Evolutionary conservation across 257 asterid species (phyloP), one percentile per base, ranked within the genome.

Genomic region (Solanum bulbocastanum): DNA sequence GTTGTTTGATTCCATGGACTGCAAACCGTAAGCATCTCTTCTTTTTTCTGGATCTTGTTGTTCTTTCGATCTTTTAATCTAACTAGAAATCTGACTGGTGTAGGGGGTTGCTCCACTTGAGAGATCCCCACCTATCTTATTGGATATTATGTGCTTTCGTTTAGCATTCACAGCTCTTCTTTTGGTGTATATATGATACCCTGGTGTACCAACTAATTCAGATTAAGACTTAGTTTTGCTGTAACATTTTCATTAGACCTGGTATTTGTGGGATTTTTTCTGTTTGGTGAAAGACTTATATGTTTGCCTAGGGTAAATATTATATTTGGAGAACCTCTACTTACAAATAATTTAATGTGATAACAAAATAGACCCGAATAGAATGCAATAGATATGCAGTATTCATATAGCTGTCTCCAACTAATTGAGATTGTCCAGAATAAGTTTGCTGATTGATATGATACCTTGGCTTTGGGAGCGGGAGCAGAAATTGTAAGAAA

Each of bases 1-100:
- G 91, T 36, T 91, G 93, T 60, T 87, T 91, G 88, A 90, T 90
- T 52, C 92, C 88, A 0, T 92, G 94, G 94, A 87, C 90, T n/a
- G 86, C 72, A 82, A 89, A 90, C 44, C 92, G 94, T 92, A 72
- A 88, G 89, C 18, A 88, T n/a, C 30, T 58, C 23, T 11, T 81
- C 25, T 56, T 22, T 39, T 11, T 82, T 23, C 76, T 81, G n/a
- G 20, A 32, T 87, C 46, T 83, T 30, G 36, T 33, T 46, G 22
- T 79, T 27, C 15, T 79, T 49, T 30, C 25, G 23, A 30, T 79
- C 62, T 79, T 79, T 25, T 16, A 44, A 49, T 79, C 39, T 44
- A 44, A 15, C 62, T 79, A 44, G 66, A 44, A 79, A 44, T 79
- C 85, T 79, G 39, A 79, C 25, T 27, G 18, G 39, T 23, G 25